A percentile compares a stretch with the other conserved stretches of the same genome.
Conservation (phyloP, 1,284 basidiomycete species). For the Kalmanozyma brasiliensis region DNA sequence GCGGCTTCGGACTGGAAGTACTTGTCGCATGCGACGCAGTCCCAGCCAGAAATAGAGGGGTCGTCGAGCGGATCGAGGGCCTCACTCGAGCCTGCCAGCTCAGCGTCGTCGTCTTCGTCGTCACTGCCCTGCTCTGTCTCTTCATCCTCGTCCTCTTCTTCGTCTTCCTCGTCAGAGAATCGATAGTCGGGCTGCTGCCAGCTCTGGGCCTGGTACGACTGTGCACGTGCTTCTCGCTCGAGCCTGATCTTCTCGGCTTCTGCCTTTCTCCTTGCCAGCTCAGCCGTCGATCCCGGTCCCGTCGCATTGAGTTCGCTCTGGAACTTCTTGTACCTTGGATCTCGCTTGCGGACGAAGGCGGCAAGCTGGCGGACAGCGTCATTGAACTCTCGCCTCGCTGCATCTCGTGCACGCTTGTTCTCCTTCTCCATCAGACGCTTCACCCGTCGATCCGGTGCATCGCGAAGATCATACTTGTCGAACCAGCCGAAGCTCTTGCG, state of each 20-base stretch:
- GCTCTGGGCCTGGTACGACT: conserved; percentile 72
- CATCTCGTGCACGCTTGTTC: conserved; percentile 89
- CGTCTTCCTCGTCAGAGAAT: conserved; percentile 52
- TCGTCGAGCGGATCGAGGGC: conserved; percentile 16
- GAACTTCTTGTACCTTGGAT: conserved; percentile 83
- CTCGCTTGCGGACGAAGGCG: conserved; percentile 88
- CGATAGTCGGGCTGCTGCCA: conserved; percentile 57
- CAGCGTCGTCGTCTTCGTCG: conserved; percentile 24
- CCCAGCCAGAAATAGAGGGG: conserved; percentile 72
- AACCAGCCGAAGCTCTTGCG: conserved; percentile 90
- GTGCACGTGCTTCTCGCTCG: conserved; percentile 72
- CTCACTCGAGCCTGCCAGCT: conserved; percentile 5
- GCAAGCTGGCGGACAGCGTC: conserved; percentile 82
- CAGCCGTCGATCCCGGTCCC: conserved; percentile 69
- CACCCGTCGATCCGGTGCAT: conserved; percentile 86
- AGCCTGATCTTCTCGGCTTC: conserved; percentile 53
- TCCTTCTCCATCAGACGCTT: conserved; percentile 91
- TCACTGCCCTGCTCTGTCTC: conserved; percentile 15
- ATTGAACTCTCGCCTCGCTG: conserved; percentile 89
- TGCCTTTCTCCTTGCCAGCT: conserved; percentile 73
- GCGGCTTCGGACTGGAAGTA: conserved; percentile 89
- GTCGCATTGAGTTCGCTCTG: conserved; percentile 75
- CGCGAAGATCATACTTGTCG: conserved; percentile 82
- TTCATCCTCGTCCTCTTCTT: conserved; percentile 9
- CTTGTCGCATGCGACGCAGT: conserved; percentile 96